Evolutionary conservation across 768 basidiomycete genomes (phyloP), one percentile per base, ranked within the genome.

Genomic region (Xerocomellus amylosporus): DNA sequence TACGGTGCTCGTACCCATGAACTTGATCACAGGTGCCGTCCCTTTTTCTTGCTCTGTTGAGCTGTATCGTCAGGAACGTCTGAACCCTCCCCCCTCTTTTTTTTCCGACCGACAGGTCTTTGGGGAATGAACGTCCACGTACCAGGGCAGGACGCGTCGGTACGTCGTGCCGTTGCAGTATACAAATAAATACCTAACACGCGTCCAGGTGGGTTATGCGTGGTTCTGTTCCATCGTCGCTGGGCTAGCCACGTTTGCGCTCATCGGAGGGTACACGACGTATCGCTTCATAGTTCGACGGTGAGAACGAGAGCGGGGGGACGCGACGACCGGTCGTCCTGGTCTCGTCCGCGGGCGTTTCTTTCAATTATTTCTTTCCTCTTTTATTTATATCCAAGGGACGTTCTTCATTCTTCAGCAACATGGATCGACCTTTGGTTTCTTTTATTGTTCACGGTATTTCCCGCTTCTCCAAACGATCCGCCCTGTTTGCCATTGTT

Each of bases 81-180:
- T 42, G 34, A 52, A 45, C 34, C 9, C 2, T n/a, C 2, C 9
- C 62, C 12, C 49, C 8, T n/a, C n/a, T 22, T 30, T 33, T 3
- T 10, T 22, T 22, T 10, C 15, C 17, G n/a, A 12, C 12, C 3
- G 28, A 33, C 52, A 86, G 87, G 91, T 79, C 73, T 97, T 14
- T 96, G 93, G 94, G 95, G 96, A 13, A 98, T 98, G 96, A 99
- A 98, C 75, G 95, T 98, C 0, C 89, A 90, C 60, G 97, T 99
- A 1, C 97, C 97, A 0, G 94, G 94, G 0, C 80, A 97, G 66
- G 84, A 82, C 47, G 70, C 80, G 10, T 14, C 53, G 13, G 85
- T 83, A 38, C 47, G 67, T 39, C 22, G 10, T n/a, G 17, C 17
- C 17, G n/a, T 38, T 8, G n/a, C 17, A 38, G n/a, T 8, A 8